phyloP scores from a whole-genome alignment of 2,329 filamentous ascomycete genomes.

The Pezizomycotina sp. region DNA sequence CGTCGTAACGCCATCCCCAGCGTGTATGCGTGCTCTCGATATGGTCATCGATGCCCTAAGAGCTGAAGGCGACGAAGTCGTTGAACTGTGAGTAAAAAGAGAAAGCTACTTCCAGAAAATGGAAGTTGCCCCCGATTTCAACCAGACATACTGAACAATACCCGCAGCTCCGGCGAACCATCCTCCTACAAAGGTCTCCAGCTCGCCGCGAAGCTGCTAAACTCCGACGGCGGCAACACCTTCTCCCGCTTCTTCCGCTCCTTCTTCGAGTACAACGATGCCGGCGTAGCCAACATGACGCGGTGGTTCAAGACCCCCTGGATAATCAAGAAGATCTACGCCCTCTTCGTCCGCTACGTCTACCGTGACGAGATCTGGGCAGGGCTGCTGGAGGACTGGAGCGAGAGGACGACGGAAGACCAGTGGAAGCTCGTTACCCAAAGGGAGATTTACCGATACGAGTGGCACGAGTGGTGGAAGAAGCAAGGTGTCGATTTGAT shows the following conservation, averaged over 20 bases:
- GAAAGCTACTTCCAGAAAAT: too few relatives aligned
- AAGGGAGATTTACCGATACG: slow-evolving; percentile 59
- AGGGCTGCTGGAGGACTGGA: slow-evolving; percentile 55
- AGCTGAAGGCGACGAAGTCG: slow-evolving; percentile 57
- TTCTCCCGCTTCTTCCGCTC: slow-evolving; percentile 60
- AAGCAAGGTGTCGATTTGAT: slow-evolving; percentile 57
- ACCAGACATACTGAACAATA: background rate
- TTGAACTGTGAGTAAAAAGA: slow-evolving; percentile 33
- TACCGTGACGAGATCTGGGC: slow-evolving; percentile 63
- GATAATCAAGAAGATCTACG: slow-evolving; percentile 68
- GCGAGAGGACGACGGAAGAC: slow-evolving; percentile 55
- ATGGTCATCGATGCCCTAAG: slow-evolving; percentile 52
- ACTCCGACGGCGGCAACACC: slow-evolving; percentile 65
- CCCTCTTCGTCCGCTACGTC: slow-evolving; percentile 75
- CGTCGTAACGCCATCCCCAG: slow-evolving; percentile 73
- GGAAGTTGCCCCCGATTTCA: background rate
- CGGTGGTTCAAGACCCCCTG: slow-evolving; percentile 57
- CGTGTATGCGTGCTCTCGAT: slow-evolving; percentile 60
- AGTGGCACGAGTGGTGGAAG: slow-evolving; percentile 79
- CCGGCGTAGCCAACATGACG: slow-evolving; percentile 57
- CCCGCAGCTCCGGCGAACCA: slow-evolving; percentile 38
- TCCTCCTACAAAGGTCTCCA: slow-evolving; percentile 57
- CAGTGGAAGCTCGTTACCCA: slow-evolving; percentile 67
- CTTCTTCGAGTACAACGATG: slow-evolving; percentile 59
- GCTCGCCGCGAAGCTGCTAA: slow-evolving; percentile 64